These are phyloP conservation scores for Plasmopara viticola DNA, from an alignment of 352 stramenopile species.

Conservation along the genomic window DNA sequence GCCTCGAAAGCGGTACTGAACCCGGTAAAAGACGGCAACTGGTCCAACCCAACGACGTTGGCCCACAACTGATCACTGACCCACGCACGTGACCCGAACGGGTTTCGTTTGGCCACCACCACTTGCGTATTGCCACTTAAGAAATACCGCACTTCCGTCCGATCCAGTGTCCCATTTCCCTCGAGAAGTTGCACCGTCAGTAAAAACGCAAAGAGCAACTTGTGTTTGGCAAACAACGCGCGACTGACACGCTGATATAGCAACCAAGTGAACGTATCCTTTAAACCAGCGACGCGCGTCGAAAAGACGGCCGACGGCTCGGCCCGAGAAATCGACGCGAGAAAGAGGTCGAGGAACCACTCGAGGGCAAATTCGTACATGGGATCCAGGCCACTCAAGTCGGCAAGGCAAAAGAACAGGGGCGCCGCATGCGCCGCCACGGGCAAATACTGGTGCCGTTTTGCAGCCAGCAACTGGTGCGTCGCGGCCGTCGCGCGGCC, in stretches of 20 bases:
- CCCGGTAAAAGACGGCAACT: conserved; percentile 37
- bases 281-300: conserved; percentile 84
- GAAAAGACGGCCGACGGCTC: conserved; percentile 70
- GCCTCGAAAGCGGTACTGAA: conserved; percentile 51
- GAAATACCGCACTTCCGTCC: conserved; percentile 83
- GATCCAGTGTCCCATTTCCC: conserved; percentile 68
- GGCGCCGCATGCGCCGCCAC: conserved; percentile 88
- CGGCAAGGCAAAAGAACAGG: conserved; percentile 93
- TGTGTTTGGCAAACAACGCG: conserved; percentile 95
- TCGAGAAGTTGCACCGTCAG: conserved; percentile 91
- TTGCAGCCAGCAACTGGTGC: conserved; percentile 90
- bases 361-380: conserved; percentile 97
- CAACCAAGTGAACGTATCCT: conserved; percentile 92
- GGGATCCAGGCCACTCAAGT: conserved; percentile 89
- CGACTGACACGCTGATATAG: conserved; percentile 95
- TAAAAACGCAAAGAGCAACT: conserved; percentile 93
- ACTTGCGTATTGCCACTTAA: conserved; percentile 91
- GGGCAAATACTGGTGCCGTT: conserved; percentile 86
- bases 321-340: conserved; percentile 85
- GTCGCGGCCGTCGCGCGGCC: conserved; percentile 89
- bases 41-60: conserved; percentile 77
- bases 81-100: conserved; percentile 49
- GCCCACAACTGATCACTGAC: conserved; percentile 88
- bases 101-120: conserved; percentile 78
- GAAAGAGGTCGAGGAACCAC: conserved; percentile 95